Base-by-base conservation (phyloP, 2,329 filamentous ascomycete genomes). In the Verticillium albo-atrum region DNA sequence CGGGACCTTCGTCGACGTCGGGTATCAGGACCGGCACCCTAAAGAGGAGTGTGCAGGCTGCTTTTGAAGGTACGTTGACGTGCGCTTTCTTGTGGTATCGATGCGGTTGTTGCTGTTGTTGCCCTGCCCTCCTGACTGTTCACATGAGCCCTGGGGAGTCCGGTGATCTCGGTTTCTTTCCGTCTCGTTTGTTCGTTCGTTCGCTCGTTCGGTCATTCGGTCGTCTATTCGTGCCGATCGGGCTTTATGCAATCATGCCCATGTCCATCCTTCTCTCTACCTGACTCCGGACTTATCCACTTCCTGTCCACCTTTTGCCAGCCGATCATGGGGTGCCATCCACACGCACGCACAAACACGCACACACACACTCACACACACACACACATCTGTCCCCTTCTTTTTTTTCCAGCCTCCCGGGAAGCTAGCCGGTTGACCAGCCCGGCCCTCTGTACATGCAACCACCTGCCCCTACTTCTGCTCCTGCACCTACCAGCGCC, bases 41-140 rank as follows among this genome's bases (percentile, higher is more conserved):
- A 58, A 87, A 87, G 75, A 78, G 84, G 68, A 84, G 79, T 65
- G 82, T 84, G 58, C 83, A 86, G 71, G 78, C 83, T 62, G 80
- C 82, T 37, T 86, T 87, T 75, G 82, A 87, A 74, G 84, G 84
- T 85, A 77, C 67, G 77, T 71, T 61, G 53, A 9, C 20, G 10
- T 50, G 42, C 17, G 50, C 32, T 52, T 52, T 34, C 50, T 27
- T 34, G n/a, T n/a, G n/a, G n/a, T 53, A 12, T 25, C 23, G 56
- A n/a, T 61, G 56, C 60, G 26, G 47, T 58, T 62, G 54, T 62
- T 58, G 51, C 60, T 60, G 55, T 42, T 20, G 20, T 9, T n/a
- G 14, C 32, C n/a, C 35, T 26, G 20, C 25, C 20, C 42, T 7
- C 20, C 10, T 50, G 6, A 23, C 42, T 23, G 9, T 17, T 6